Evolutionary conservation across 805 yeast species (phyloP), one percentile per base, ranked within the genome.

Genomic region (Wickerhamiella australiensis): DNA sequence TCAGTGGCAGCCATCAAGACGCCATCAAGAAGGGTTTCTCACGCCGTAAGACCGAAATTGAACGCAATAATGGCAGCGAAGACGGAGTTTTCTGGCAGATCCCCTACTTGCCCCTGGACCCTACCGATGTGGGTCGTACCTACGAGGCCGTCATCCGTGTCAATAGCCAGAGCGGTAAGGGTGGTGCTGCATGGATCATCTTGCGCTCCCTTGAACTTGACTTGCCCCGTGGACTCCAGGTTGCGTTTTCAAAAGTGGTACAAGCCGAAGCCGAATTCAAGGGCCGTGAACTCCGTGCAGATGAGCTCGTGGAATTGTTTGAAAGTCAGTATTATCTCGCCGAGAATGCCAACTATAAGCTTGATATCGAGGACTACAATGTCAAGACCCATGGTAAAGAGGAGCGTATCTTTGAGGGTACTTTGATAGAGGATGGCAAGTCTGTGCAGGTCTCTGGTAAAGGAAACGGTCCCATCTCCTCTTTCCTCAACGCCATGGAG

Each of bases 141-240:
- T 85, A 85, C 68, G 94, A 85, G 66, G 92, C 94, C n/a, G 83
- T 85, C 50, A 84, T 84, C 58, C 77, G 94, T 61, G 92, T 84
- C 63, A 84, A 84, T 67, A 83, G 92, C 11, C 94, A 84, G 67
- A 77, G 85, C 22, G 94, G 94, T 54, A 84, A 84, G 67, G 94
- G 94, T 59, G 94, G 94, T 56, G 82, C 90, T 9, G 85, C 94
- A 5, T 84, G 94, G 92, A 80, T 85, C 56, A 81, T 84, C 60
- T 71, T 84, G 61, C 74, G 85, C 56, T 75, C 76, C 56, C 72
- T 85, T 64, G 90, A 81, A 59, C 74, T 84, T 52, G 94, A 84
- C 62, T 73, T 85, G 57, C 94, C 94, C 38, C 76, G 90, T 63
- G 82, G 82, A 36, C 69, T 84, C 61, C 94, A 84, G 68, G 77